phyloP scores from a whole-genome alignment of 139 green algal genomes.

The Ettlia oleoabundans region DNA sequence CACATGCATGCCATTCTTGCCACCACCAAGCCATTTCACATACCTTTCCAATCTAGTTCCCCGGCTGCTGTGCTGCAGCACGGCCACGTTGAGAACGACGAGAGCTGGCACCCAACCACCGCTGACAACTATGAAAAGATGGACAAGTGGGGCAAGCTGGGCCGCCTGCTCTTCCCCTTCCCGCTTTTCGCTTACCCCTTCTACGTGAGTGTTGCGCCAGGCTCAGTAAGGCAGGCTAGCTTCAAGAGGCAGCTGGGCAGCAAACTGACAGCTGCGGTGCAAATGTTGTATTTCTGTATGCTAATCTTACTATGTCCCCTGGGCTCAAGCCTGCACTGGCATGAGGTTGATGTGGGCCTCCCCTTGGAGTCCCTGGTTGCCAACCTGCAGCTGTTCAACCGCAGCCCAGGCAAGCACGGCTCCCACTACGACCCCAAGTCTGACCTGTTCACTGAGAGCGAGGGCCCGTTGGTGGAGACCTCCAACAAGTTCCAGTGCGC shows the following conservation, averaged over 20 bases:
- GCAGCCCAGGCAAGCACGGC: constrained; percentile 88
- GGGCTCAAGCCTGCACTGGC: no score
- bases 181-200: constrained; percentile 93
- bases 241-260: no score
- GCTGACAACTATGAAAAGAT: constrained; percentile 52
- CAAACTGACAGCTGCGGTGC: no score
- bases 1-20: background rate
- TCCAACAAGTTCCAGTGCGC: constrained; percentile 83
- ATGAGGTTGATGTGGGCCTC: no score
- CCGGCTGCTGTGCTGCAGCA: background rate
- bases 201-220: no score
- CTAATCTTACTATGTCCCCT: no score
- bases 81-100: constrained; percentile 96
- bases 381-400: constrained; percentile 64
- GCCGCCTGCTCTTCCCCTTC: constrained; percentile 79
- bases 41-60: no score
- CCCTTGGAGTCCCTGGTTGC: no score
- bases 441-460: constrained; percentile 76
- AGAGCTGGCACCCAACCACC: constrained; percentile 90
- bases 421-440: constrained; percentile 93
- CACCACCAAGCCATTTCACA: no score
- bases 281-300: no score
- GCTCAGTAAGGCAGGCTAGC: no score
- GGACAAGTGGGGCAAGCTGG: constrained; percentile 57
- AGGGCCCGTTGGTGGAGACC: constrained; percentile 54